Base-by-base conservation (phyloP, 345 rosid species). In the Geranium brycei region DNA sequence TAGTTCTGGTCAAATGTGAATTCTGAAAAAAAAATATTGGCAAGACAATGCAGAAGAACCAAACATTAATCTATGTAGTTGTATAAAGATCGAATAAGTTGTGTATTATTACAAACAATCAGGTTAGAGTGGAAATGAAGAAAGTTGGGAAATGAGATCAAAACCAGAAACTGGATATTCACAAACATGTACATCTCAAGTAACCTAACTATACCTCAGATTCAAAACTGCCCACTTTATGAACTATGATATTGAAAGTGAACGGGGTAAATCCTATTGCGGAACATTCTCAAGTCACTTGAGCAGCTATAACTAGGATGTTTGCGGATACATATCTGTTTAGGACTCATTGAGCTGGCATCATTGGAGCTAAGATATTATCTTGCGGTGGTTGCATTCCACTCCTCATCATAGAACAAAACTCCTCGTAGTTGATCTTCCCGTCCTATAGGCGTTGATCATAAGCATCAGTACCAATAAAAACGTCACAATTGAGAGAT, bases 351-450 rank as follows among this genome's bases (percentile, higher is more conserved):
- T 13, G 11, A 13, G 53, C 53, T 47, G 14, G 53, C 11, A 13
- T 6, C 12, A 51, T 38, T 51, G 66, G 19, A 71, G 64, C 51
- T 78, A 85, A 58, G 74, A 68, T 35, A 65, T 80, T 47, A 35
- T 35, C 41, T 35, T 47, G 53, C 64, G 71, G 70, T 66, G 69
- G 80, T 58, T 73, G 83, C 28, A 58, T 59, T 23, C 88, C 89
- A 59, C 84, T 81, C 77, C 85, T 84, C 95, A 91, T 84, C 92
- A 89, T 91, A 12, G 84, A 30, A 66, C 89, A 77, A 67, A 91
- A 91, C 41, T 88, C 97, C 32, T 88, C 86, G 15, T 82, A 87
- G 83, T 85, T 76, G 72, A 91, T 87, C 77, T 70, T 88, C 58
- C 95, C 96, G 59, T 89, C 98, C 97, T 87, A 67, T 63, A 13